Percentiles rank a stretch among this genome's conserved stretches.
These are phyloP conservation scores for Kluyveromyces dobzhanskii DNA, from an alignment of 805 yeast genomes.

Conservation along the genomic window DNA sequence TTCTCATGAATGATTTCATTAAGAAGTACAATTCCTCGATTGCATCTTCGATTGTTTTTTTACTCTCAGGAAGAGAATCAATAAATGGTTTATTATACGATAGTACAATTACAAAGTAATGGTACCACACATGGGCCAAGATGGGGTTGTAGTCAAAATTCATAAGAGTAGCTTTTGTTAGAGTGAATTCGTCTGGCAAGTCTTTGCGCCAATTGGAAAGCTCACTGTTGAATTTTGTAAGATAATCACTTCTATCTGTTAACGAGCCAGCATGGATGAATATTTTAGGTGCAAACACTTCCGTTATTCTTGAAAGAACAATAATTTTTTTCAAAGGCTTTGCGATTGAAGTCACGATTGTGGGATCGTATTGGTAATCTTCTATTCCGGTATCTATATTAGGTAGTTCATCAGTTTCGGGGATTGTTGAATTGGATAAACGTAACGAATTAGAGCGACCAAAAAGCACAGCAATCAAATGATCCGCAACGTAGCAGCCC, in stretches of 20 bases:
- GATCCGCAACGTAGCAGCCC: conserved; percentile 57
- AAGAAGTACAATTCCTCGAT: conserved; percentile 19
- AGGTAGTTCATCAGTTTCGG: conserved; percentile 48
- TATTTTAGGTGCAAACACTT: conserved; percentile 22
- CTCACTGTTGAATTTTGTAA: conserved; percentile 36
- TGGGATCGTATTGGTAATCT: conserved; percentile 37
- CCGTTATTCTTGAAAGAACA: conserved; percentile 30
- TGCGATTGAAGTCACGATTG: conserved; percentile 16
- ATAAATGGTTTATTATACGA: conserved; percentile 52
- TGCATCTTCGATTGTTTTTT: conserved; percentile 16
- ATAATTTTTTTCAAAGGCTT: conserved; percentile 32
- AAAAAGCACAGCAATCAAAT: conserved; percentile 43
- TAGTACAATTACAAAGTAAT: conserved; percentile 45
- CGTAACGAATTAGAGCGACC: conserved; percentile 49
- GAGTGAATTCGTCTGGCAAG: conserved; percentile 37
- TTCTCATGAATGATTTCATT: conserved; percentile 14
- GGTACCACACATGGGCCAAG: conserved; percentile 38
- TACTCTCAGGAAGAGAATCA: conserved; percentile 15
- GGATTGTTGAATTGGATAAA: conserved; percentile 47
- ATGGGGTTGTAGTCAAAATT: conserved; percentile 41
- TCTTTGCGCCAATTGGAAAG: conserved; percentile 39
- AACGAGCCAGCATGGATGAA: conserved; percentile 18
- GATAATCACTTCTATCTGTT: conserved; percentile 30
- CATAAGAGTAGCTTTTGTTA: conserved; percentile 35
- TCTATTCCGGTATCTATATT: conserved; percentile 48